Percentiles rank a stretch among this genome's conserved stretches.
These are phyloP conservation scores for Candida schatavii DNA, from an alignment of 805 yeast species.

Conservation along the genomic window DNA sequence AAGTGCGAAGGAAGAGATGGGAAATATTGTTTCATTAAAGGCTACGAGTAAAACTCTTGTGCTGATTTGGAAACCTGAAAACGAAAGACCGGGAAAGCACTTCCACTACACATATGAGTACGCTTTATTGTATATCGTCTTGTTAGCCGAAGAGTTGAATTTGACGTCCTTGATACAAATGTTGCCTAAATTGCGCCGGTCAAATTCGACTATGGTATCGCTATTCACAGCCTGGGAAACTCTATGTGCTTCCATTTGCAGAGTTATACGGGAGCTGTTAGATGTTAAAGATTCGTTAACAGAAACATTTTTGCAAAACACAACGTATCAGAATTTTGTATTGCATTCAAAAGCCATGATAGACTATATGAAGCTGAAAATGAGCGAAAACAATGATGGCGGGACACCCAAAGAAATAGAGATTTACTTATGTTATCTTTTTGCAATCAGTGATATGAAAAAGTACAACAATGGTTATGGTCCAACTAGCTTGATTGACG, in stretches of 20 bases:
- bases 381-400: constrained; percentile 17
- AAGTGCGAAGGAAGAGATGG: constrained; percentile 64
- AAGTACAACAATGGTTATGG: constrained; percentile 79
- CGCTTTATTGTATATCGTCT: constrained; percentile 56
- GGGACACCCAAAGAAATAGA: constrained; percentile 34
- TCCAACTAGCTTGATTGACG: constrained; percentile 72
- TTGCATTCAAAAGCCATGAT: constrained; percentile 30
- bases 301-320: constrained; percentile 47
- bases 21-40: constrained; percentile 59
- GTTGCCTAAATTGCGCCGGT: constrained; percentile 72
- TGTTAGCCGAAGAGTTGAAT: constrained; percentile 54
- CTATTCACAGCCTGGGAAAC: constrained; percentile 66
- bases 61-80: constrained; percentile 90
- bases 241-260: constrained; percentile 50
- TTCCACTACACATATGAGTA: constrained; percentile 75
- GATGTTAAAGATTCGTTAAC: constrained; percentile 45
- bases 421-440: constrained; percentile 41
- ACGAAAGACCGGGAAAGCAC: constrained; percentile 91
- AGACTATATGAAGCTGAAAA: constrained; percentile 17
- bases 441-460: constrained; percentile 57
- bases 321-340: constrained; percentile 44
- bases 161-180: constrained; percentile 56
- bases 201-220: constrained; percentile 71
- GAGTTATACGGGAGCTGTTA: constrained; percentile 46
- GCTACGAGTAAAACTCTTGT: constrained; percentile 69